Evolutionary conservation across 495 filamentous ascomycete genomes (phyloP).

Genomic region (Sporormia fimetaria): DNA sequence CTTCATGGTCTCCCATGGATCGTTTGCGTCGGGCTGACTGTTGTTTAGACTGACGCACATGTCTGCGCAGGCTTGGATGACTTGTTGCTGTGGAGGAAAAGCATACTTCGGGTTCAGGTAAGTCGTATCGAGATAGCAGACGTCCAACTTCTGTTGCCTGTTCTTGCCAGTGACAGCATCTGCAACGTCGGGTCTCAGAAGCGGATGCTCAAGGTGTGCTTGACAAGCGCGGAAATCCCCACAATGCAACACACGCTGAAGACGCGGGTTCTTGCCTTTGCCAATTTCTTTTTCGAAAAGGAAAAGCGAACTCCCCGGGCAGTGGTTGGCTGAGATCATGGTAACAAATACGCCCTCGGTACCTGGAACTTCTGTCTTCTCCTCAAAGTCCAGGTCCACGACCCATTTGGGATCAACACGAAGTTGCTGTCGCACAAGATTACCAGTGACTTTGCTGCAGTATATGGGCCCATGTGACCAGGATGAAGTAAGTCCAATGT

Average conservation of each 20-base stretch:
- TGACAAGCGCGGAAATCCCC: slow-evolving; percentile 90
- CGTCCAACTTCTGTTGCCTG: slow-evolving; percentile 76
- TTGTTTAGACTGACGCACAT: slow-evolving; percentile 65
- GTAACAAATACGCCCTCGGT: slow-evolving; percentile 76
- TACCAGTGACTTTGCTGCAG: slow-evolving; percentile 83
- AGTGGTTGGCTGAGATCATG: slow-evolving; percentile 96
- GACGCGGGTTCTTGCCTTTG: slow-evolving; percentile 43
- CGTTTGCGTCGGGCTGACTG: slow-evolving; percentile 40
- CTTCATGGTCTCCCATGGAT: slow-evolving; percentile 43
- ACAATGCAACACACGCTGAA: slow-evolving; percentile 80
- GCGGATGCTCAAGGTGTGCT: slow-evolving; percentile 73
- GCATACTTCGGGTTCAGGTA: slow-evolving; percentile 93
- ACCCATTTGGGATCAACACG: slow-evolving; percentile 78
- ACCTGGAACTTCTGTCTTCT: slow-evolving; percentile 62
- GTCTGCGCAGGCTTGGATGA: slow-evolving; percentile 79
- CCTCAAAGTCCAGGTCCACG: slow-evolving; percentile 75
- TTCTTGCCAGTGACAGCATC: slow-evolving; percentile 56
- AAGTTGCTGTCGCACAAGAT: slow-evolving; percentile 77
- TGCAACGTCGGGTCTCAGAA: slow-evolving; percentile 60
- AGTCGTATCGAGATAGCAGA: slow-evolving; percentile 94
- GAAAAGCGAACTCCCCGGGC: slow-evolving; percentile 86
- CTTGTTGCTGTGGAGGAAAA: slow-evolving; percentile 78
- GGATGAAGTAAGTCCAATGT: slow-evolving; percentile 73
- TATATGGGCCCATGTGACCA: slow-evolving; percentile 96
- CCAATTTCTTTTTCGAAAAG: slow-evolving; percentile 73